Conservation (phyloP, 148 eudicot genomes). For the Rhododendron vialii region DNA sequence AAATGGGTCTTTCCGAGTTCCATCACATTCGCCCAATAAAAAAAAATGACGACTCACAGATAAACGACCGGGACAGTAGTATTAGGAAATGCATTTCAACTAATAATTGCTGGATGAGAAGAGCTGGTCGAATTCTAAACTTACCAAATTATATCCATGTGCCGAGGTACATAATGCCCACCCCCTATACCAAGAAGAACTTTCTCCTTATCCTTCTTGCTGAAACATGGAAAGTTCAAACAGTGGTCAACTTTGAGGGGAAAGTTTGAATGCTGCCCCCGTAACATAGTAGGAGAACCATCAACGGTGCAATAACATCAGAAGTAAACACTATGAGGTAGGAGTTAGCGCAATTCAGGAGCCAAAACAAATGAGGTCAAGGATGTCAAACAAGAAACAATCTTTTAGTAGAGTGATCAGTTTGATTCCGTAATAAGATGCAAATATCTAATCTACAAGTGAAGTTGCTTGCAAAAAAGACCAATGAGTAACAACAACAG, state of each 20-base stretch:
- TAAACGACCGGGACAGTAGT: not conserved
- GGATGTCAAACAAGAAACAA: not conserved
- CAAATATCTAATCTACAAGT: not conserved
- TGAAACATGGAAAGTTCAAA: conserved; percentile 24
- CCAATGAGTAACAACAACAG: not conserved
- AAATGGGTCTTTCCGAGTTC: not conserved
- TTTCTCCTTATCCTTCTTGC: conserved; percentile 37
- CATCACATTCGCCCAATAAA: not conserved
- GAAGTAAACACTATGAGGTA: not conserved
- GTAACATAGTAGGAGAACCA: not conserved
- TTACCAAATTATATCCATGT: conserved; percentile 69
- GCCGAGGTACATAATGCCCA: conserved; percentile 79
- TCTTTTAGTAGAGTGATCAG: not conserved
- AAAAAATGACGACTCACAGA: not conserved
- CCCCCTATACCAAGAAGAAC: conserved; percentile 74
- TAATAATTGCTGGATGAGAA: not conserved
- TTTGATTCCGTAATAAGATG: not conserved
- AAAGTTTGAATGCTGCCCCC: not conserved
- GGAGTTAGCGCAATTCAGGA: not conserved
- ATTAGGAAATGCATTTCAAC: not conserved
- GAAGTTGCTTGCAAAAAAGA: not conserved
- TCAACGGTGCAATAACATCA: not conserved
- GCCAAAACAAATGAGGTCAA: not conserved
- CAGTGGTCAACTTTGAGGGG: not conserved
- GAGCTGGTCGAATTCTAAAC: conserved; percentile 6